phyloP scores from a whole-genome alignment of 495 filamentous ascomycete species.

The Platismatia glauca region DNA sequence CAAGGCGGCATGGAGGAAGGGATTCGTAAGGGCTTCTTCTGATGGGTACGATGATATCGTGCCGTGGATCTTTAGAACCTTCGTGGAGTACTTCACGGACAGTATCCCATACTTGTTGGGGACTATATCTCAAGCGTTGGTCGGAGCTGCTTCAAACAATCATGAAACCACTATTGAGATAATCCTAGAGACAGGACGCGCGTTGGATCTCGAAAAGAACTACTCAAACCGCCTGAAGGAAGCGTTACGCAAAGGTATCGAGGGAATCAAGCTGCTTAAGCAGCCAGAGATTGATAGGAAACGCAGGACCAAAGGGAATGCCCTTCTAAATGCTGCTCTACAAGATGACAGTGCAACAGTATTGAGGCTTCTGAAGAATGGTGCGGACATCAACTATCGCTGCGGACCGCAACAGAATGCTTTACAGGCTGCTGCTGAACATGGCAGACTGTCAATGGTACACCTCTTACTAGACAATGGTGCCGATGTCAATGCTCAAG shows the following conservation, averaged over 20 bases:
- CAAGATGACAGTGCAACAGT: not conserved
- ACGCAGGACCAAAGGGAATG: constrained; percentile 4
- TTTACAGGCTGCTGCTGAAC: constrained; percentile 21
- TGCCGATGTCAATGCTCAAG: constrained; percentile 13
- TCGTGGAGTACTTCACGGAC: not conserved
- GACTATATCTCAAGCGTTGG: not conserved
- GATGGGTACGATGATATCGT: not conserved
- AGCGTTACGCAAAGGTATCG: not conserved
- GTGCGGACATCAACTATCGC: constrained; percentile 7
- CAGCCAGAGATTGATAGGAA: not conserved
- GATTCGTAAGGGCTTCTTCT: not conserved
- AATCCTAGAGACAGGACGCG: not conserved
- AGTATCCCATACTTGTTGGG: not conserved
- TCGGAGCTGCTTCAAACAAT: constrained; percentile 1
- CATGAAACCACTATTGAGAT: constrained; percentile 1
- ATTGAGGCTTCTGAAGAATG: constrained; percentile 4
- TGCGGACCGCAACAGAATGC: constrained; percentile 8
- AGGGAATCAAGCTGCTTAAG: not conserved
- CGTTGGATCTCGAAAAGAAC: not conserved
- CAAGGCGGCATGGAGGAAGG: not conserved
- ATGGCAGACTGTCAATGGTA: constrained; percentile 23
- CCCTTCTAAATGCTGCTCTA: not conserved
- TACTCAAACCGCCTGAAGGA: not conserved
- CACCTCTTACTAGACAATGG: constrained; percentile 19
- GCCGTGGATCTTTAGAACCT: not conserved